Evolutionary conservation across 768 basidiomycete genomes (phyloP).

Genomic region (Trametes villosa): DNA sequence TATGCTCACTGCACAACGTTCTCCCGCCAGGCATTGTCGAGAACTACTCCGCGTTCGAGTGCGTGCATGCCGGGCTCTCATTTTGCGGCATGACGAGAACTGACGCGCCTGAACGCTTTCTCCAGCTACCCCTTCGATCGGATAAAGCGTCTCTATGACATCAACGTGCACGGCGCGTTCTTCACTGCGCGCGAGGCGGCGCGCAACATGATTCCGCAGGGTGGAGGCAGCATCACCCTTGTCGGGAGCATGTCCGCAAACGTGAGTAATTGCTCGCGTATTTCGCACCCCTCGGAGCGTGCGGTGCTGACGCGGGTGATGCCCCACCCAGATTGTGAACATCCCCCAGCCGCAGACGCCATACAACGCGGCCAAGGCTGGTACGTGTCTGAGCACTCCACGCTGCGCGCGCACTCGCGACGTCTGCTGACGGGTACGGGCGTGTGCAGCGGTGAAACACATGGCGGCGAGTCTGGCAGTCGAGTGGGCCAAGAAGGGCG

Average conservation of each 20-base stretch:
- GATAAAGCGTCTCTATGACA: slow-evolving; percentile 81
- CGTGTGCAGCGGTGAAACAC: slow-evolving; percentile 76
- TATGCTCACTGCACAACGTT: not conserved
- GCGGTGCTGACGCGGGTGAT: slow-evolving; percentile 24
- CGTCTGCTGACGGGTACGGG: slow-evolving; percentile 13
- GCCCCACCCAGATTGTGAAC: slow-evolving; percentile 70
- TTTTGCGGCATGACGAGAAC: slow-evolving; percentile 4
- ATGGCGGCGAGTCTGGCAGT: slow-evolving; percentile 93
- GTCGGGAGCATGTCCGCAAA: slow-evolving; percentile 92
- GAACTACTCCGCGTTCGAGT: slow-evolving; percentile 89
- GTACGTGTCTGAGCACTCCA: slow-evolving; percentile 41
- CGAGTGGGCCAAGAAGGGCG: slow-evolving; percentile 91
- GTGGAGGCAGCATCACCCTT: slow-evolving; percentile 81
- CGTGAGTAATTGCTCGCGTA: slow-evolving; percentile 46
- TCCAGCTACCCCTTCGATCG: slow-evolving; percentile 83
- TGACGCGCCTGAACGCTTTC: slow-evolving; percentile 14
- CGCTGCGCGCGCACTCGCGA: slow-evolving; percentile 5
- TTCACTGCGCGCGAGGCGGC: slow-evolving; percentile 97
- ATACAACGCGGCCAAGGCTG: slow-evolving; percentile 95
- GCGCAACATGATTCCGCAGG: slow-evolving; percentile 83
- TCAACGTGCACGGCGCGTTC: slow-evolving; percentile 94
- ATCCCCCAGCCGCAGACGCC: slow-evolving; percentile 93
- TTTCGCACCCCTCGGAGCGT: not conserved
- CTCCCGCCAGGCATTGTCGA: slow-evolving; percentile 71
- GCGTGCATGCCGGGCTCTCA: slow-evolving; percentile 32